A percentile compares a stretch with the other conserved stretches of the same genome.
phyloP scores from a whole-genome alignment of 78 protist species.

The Cavenderia fasciculata region DNA sequence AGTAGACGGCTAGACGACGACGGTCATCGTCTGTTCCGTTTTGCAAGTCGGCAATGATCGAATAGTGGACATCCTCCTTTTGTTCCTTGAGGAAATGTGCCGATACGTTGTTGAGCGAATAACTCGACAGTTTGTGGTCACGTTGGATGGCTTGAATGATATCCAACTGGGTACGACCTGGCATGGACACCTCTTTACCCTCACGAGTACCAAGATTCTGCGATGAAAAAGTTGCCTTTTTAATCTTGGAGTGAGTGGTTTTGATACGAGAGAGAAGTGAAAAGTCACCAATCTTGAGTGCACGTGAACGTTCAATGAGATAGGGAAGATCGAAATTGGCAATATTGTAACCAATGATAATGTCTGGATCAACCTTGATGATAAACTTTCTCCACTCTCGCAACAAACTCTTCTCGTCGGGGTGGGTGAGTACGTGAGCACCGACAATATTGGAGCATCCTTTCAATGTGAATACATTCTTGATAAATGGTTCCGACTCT shows the following conservation, averaged over 20 bases:
- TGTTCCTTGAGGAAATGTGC: constrained; percentile 98
- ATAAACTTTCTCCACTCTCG: constrained; percentile 86
- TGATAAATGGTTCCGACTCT: constrained; percentile 71
- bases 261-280: constrained; percentile 68
- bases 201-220: constrained; percentile 96
- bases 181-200: constrained; percentile 86
- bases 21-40: constrained; percentile 96
- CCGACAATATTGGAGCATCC: constrained; percentile 96
- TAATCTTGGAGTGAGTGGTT: constrained; percentile 66
- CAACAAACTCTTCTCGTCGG: constrained; percentile 90
- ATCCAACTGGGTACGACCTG: constrained; percentile 81
- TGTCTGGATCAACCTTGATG: constrained; percentile 95
- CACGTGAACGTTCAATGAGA: constrained; percentile 93
- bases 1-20: constrained; percentile 98
- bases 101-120: constrained; percentile 97
- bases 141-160: constrained; percentile 84
- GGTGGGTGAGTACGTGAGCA: constrained; percentile 88
- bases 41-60: constrained; percentile 96
- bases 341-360: constrained; percentile 99
- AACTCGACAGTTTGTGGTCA: constrained; percentile 81
- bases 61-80: constrained; percentile 99
- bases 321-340: constrained; percentile 98
- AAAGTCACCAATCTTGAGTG: constrained; percentile 72
- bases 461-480: constrained; percentile 89
- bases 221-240: constrained; percentile 79